Conservation (phyloP, 208 protist species). For the Leishmania tarentolae region DNA sequence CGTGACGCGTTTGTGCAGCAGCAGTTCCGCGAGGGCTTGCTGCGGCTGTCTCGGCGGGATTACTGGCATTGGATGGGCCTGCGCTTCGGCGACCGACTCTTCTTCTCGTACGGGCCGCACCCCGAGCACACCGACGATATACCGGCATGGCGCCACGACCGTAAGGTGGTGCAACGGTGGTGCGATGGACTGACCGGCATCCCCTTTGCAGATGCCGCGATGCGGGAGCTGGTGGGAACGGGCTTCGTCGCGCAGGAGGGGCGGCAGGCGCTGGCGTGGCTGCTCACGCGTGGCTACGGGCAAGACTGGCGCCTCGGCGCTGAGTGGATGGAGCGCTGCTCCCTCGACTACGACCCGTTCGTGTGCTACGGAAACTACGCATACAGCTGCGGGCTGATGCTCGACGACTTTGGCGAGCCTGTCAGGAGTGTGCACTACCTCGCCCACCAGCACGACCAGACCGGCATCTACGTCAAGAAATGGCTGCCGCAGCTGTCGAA, state of each 20-base stretch:
- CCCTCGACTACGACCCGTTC: constrained; percentile 89
- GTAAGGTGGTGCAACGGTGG: constrained; percentile 86
- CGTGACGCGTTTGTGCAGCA: constrained; percentile 77
- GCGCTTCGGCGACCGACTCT: constrained; percentile 79
- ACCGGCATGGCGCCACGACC: constrained; percentile 74
- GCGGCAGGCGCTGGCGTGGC: constrained; percentile 82
- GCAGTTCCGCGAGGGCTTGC: constrained; percentile 80
- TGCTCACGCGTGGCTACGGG: constrained; percentile 79
- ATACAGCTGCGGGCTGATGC: constrained; percentile 76
- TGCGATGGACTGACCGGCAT: constrained; percentile 84
- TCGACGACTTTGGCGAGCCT: constrained; percentile 83
- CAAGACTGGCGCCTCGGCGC: constrained; percentile 91
- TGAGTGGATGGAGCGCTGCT: constrained; percentile 91
- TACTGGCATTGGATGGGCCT: constrained; percentile 92
- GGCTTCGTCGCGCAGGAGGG: constrained; percentile 81
- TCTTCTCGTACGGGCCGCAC: constrained; percentile 80
- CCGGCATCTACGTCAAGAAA: constrained; percentile 90
- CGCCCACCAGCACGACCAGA: constrained; percentile 88
- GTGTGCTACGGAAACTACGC: constrained; percentile 89
- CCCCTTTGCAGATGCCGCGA: constrained; percentile 88
- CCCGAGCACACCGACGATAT: constrained; percentile 80
- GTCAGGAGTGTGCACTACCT: constrained; percentile 82
- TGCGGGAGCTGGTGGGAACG: constrained; percentile 80
- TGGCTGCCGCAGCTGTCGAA: constrained; percentile 89
- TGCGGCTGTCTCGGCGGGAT: constrained; percentile 82